Evolutionary conservation across 2,329 filamentous ascomycete species (phyloP).

Genomic region (Trichoderma citrinoviride): DNA sequence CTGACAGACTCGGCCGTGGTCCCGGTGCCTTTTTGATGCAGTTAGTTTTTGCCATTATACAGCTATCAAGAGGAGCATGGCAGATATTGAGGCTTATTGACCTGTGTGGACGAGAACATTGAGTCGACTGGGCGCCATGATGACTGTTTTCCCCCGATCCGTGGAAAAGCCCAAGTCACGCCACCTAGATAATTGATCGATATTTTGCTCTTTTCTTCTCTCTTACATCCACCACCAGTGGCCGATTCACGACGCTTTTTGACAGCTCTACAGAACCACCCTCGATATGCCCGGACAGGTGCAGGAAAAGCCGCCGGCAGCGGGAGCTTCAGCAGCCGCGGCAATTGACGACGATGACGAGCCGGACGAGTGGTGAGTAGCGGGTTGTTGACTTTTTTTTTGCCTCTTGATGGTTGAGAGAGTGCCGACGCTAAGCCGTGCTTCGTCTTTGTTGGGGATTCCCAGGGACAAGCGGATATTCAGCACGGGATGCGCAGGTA

Average conservation of each 20-base stretch:
- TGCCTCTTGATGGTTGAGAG: constrained; percentile 7
- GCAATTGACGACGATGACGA: constrained; percentile 66
- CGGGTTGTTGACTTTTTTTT: background rate
- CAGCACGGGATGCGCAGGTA: constrained; percentile 91
- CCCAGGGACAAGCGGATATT: constrained; percentile 96
- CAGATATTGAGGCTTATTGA: constrained; percentile 40
- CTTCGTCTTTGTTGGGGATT: background rate
- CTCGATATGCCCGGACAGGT: constrained; percentile 18
- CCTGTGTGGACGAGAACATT: constrained; percentile 94
- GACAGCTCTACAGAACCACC: background rate
- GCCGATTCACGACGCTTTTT: background rate
- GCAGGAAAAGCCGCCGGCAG: constrained; percentile 10
- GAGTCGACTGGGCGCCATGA: constrained; percentile 67
- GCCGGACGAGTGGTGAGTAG: constrained; percentile 84
- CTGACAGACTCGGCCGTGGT: constrained; percentile 84
- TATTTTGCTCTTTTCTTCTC: constrained; percentile 18
- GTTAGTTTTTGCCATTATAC: background rate
- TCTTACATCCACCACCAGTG: constrained; percentile 21
- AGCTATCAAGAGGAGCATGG: background rate
- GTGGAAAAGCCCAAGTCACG: background rate
- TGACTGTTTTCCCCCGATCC: constrained; percentile 13
- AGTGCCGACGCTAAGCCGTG: constrained; percentile 30
- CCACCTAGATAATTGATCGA: background rate
- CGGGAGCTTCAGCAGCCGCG: constrained; percentile 31
- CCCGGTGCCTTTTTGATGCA: constrained; percentile 63